Evolutionary conservation across 116 monocot species (phyloP).

Genomic region (Phalaenopsis hybrid): DNA sequence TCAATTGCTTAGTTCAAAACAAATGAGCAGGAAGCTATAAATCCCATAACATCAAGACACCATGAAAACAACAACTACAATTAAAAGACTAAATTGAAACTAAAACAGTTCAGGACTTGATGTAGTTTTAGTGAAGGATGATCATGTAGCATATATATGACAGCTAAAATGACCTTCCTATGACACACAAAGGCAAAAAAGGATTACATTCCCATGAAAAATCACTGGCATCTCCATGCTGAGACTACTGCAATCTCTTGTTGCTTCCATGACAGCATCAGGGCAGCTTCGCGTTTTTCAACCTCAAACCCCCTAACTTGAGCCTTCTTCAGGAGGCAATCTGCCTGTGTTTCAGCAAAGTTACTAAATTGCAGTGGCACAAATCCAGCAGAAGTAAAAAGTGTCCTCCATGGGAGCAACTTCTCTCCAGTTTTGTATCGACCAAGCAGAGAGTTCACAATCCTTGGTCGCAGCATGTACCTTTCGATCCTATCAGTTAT

Average conservation of each 20-base stretch:
- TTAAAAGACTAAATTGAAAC: neutral
- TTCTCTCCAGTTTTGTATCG: slow-evolving; percentile 30
- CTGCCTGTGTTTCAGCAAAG: slow-evolving; percentile 41
- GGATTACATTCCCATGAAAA: neutral
- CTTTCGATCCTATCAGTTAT: slow-evolving; percentile 50
- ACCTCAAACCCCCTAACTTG: slow-evolving; percentile 46
- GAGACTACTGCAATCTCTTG: slow-evolving; percentile 39
- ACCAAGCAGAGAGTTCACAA: slow-evolving; percentile 39
- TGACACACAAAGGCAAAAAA: neutral
- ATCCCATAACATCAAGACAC: neutral
- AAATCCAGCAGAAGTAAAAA: slow-evolving; percentile 59
- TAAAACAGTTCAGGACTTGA: neutral
- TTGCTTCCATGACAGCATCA: slow-evolving; percentile 39
- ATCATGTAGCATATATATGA: neutral
- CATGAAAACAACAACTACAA: neutral
- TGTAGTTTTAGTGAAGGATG: neutral
- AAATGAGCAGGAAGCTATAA: neutral
- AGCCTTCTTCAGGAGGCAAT: slow-evolving; percentile 27
- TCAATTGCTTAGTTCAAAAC: neutral
- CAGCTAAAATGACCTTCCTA: neutral
- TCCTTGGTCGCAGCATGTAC: slow-evolving; percentile 56
- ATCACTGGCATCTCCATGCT: slow-evolving; percentile 38
- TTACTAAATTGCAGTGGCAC: slow-evolving; percentile 71
- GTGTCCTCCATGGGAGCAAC: slow-evolving; percentile 35
- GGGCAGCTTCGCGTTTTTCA: slow-evolving; percentile 31